These are phyloP conservation scores for Cladosporium cucumerinum DNA, from an alignment of 2,329 filamentous ascomycete species.

Conservation along the genomic window DNA sequence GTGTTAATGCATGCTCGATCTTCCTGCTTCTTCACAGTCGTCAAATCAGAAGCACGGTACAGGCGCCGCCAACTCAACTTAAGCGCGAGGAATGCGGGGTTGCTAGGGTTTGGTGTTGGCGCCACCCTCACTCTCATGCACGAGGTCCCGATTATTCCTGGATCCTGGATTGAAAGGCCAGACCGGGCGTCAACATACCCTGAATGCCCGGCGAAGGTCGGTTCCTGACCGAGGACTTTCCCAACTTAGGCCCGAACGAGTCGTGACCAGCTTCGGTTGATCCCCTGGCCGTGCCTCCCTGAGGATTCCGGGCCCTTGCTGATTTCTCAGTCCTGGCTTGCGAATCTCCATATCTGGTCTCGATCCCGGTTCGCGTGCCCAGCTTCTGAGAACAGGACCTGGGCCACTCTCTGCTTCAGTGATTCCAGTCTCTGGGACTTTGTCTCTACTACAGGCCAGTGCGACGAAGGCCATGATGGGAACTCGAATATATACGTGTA, in stretches of 20 bases:
- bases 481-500: too few species aligned
- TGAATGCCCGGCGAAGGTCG: neutral
- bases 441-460: too few species aligned
- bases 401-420: neutral
- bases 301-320: neutral
- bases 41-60: too few species aligned
- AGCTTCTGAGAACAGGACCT: neutral
- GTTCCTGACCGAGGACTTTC: neutral
- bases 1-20: neutral
- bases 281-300: neutral
- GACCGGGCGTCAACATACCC: neutral
- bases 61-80: too few species aligned
- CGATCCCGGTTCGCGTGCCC: neutral
- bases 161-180: neutral
- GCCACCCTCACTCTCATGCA: neutral
- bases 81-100: too few species aligned
- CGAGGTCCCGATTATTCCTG: neutral
- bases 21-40: too few species aligned
- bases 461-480: too few species aligned
- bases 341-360: neutral
- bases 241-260: neutral
- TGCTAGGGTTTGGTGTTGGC: neutral
- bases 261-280: neutral
- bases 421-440: too few species aligned
- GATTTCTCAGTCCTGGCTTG: neutral